Evolutionary conservation across 2,329 filamentous ascomycete genomes (phyloP).

Genomic region (Colletotrichum godetiae): DNA sequence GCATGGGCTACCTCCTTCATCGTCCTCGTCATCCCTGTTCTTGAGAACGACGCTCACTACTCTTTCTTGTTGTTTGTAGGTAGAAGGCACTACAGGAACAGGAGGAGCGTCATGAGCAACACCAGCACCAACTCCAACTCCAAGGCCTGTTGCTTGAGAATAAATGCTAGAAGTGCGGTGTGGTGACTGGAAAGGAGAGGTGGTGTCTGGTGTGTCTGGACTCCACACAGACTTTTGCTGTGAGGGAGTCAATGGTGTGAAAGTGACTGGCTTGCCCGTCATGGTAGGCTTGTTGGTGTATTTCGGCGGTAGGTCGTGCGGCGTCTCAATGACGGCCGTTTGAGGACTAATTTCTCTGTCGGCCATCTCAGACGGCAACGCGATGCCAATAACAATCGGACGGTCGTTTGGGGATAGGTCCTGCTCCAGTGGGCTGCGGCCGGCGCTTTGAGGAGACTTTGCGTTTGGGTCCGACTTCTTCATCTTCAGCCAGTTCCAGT

Average conservation of each 20-base stretch:
- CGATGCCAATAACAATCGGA: slow-evolving; percentile 80
- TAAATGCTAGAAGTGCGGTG: slow-evolving; percentile 70
- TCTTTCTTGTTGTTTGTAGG: slow-evolving; percentile 51
- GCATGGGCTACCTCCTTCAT: slow-evolving; percentile 66
- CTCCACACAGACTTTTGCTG: slow-evolving; percentile 68
- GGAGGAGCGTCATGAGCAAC: slow-evolving; percentile 62
- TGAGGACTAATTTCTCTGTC: slow-evolving; percentile 58
- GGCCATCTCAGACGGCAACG: slow-evolving; percentile 64
- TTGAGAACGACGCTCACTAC: slow-evolving; percentile 36
- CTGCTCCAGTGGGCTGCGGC: slow-evolving; percentile 42
- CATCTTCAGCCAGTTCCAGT: slow-evolving; percentile 66
- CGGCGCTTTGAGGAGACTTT: slow-evolving; percentile 41
- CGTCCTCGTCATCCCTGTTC: slow-evolving; percentile 61
- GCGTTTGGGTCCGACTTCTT: slow-evolving; percentile 44
- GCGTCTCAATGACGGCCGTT: slow-evolving; percentile 56
- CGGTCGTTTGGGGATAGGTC: slow-evolving; percentile 75
- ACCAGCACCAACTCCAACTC: slow-evolving; percentile 35
- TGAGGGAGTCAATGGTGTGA: slow-evolving; percentile 43
- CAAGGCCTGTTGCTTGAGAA: slow-evolving; percentile 62
- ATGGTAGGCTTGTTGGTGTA: slow-evolving; percentile 11
- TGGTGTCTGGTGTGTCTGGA: slow-evolving; percentile 68
- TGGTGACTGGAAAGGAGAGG: slow-evolving; percentile 53
- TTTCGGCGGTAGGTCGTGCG: slow-evolving; percentile 43
- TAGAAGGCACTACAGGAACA: slow-evolving; percentile 67
- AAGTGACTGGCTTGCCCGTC: slow-evolving; percentile 35